These are phyloP conservation scores for Fragosphaeria purpurea DNA, from an alignment of 2,329 filamentous ascomycete species.

Conservation along the genomic window DNA sequence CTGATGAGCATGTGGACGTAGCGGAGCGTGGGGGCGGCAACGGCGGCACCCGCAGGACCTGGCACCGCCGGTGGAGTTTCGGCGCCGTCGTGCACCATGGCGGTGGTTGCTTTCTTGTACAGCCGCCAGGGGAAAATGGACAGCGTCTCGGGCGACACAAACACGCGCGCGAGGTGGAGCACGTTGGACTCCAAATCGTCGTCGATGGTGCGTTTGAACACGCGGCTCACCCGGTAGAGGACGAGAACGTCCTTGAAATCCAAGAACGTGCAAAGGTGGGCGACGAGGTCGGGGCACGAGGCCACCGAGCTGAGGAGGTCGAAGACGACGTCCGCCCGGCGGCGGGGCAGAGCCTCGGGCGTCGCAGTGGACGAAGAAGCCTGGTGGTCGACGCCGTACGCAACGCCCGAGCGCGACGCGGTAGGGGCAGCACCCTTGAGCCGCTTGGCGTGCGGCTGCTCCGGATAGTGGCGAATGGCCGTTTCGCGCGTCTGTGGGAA, in stretches of 20 bases:
- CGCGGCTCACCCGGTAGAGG: constrained; percentile 54
- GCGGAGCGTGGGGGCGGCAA: constrained; percentile 29
- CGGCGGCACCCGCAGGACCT: not conserved
- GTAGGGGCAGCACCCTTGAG: too few species aligned
- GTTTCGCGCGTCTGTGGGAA: too few species aligned
- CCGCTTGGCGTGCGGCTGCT: too few species aligned
- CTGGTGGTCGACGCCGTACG: too few species aligned
- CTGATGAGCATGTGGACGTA: constrained; percentile 60
- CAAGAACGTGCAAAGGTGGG: constrained; percentile 46
- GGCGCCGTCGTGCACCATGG: constrained; percentile 21
- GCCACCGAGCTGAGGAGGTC: constrained; percentile 36
- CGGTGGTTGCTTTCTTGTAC: constrained; percentile 32
- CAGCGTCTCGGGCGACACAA: constrained; percentile 42
- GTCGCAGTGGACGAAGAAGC: too few species aligned
- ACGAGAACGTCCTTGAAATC: constrained; percentile 45
- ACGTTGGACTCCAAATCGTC: constrained; percentile 49
- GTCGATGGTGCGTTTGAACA: constrained; percentile 52
- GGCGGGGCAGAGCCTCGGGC: too few species aligned
- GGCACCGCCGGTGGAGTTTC: not conserved
- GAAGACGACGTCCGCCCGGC: constrained; percentile 10
- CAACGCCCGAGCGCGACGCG: too few species aligned
- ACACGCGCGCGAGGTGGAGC: constrained; percentile 39
- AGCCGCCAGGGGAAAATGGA: constrained; percentile 50
- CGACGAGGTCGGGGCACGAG: constrained; percentile 39
- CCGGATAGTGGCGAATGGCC: too few species aligned